These are phyloP conservation scores for Physaria fendleri DNA, from an alignment of 345 rosid genomes.

Conservation along the genomic window DNA sequence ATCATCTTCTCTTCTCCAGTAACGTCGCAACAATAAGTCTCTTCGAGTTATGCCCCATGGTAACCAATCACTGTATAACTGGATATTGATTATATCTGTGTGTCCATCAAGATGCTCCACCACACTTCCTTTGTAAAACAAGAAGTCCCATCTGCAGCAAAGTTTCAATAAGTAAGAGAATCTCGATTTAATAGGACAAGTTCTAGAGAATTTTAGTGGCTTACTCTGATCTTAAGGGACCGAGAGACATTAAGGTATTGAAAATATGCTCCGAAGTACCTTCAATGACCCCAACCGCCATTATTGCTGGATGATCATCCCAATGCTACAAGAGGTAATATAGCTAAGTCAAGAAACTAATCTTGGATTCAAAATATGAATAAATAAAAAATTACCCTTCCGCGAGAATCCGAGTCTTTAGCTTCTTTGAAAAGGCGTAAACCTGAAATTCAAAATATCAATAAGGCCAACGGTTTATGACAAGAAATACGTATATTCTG, in stretches of 20 bases:
- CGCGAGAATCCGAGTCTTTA: conserved; percentile 58
- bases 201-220: conserved; percentile 17
- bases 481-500: background rate
- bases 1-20: conserved; percentile 96
- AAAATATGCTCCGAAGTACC: conserved; percentile 85
- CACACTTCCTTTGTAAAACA: conserved; percentile 56
- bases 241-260: conserved; percentile 71
- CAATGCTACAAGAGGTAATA: conserved; percentile 51
- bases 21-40: conserved; percentile 69
- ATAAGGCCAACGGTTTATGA: background rate
- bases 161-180: background rate
- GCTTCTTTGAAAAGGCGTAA: conserved; percentile 90
- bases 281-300: conserved; percentile 88
- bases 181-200: background rate
- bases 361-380: background rate
- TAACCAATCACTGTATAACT: conserved; percentile 71
- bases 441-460: conserved; percentile 40
- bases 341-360: background rate
- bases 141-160: conserved; percentile 81
- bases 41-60: conserved; percentile 84
- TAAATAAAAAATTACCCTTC: conserved; percentile 40
- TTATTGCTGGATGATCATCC: conserved; percentile 90
- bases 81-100: conserved; percentile 63
- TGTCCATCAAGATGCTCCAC: conserved; percentile 95
- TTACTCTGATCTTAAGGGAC: conserved; percentile 83